These are phyloP conservation scores for Zygnema cylindricum DNA, from an alignment of 139 green algal genomes.

Conservation along the genomic window DNA sequence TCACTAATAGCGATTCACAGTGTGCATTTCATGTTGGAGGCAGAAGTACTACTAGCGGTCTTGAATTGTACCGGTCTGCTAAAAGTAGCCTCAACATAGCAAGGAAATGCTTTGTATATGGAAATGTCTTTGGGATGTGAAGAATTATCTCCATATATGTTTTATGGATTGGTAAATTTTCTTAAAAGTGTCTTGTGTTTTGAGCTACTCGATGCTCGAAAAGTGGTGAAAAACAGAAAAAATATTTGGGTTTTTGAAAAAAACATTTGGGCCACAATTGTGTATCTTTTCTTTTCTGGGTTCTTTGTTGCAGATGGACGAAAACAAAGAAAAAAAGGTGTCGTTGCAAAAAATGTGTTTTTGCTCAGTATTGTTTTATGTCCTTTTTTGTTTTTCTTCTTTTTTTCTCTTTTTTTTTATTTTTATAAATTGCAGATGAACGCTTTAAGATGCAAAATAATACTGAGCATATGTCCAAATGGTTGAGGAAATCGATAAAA, in stretches of 20 bases:
- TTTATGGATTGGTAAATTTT: no score
- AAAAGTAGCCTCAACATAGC: no score
- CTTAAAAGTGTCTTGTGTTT: no score
- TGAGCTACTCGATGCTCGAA: no score
- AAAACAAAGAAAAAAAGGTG: not conserved
- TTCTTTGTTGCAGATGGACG: not conserved
- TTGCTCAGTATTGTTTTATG: not conserved
- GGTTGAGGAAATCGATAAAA: conserved; percentile 11
- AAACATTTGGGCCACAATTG: no score
- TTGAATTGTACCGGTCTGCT: no score
- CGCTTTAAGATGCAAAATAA: not conserved
- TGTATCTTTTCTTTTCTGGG: no score
- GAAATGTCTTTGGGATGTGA: not conserved
- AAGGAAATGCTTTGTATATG: no score
- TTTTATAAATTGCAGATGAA: conserved; percentile 1
- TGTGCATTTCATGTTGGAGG: not conserved
- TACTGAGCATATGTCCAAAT: conserved; percentile 22
- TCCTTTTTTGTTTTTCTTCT: not conserved
- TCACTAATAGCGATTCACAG: not conserved
- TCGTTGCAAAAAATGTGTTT: not conserved
- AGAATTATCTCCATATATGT: not conserved
- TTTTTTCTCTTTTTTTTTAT: not conserved
- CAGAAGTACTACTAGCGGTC: no score
- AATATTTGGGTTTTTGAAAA: no score
- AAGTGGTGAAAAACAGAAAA: no score